Evolutionary conservation across 495 filamentous ascomycete genomes (phyloP).

Genomic region (Aspergillus panamensis): DNA sequence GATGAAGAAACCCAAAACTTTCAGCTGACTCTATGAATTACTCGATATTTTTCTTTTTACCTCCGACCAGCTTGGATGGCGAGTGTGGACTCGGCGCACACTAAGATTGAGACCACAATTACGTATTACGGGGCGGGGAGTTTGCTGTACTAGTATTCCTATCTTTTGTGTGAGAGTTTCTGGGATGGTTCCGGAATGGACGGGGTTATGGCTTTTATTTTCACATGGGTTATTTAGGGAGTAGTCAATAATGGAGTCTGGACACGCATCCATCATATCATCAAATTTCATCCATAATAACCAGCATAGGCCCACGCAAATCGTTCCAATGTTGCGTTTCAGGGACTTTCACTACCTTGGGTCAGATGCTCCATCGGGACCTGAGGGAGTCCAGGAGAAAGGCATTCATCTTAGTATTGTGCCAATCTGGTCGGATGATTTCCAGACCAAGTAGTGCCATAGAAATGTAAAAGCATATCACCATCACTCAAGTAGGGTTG

Average conservation of each 20-base stretch:
- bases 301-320: neutral
- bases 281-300: neutral
- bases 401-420: no score
- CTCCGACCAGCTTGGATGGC: neutral
- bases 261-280: neutral
- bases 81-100: neutral
- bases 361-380: neutral
- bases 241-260: neutral
- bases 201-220: neutral
- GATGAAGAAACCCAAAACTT: constrained; percentile 43
- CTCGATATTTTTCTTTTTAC: neutral
- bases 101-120: neutral
- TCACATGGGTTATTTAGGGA: neutral
- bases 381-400: neutral
- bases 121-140: neutral
- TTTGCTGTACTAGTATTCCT: neutral
- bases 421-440: no score
- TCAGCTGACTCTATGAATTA: constrained; percentile 39
- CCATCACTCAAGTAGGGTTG: no score
- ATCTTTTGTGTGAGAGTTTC: neutral
- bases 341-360: neutral
- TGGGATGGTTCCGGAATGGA: neutral
- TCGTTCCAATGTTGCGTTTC: constrained; percentile 4
- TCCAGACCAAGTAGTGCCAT: no score
- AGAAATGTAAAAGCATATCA: no score